A percentile compares a stretch with the other conserved stretches of the same genome.
These are phyloP conservation scores for Elsinoe arachidis DNA, from an alignment of 2,329 filamentous ascomycete genomes.

Conservation along the genomic window DNA sequence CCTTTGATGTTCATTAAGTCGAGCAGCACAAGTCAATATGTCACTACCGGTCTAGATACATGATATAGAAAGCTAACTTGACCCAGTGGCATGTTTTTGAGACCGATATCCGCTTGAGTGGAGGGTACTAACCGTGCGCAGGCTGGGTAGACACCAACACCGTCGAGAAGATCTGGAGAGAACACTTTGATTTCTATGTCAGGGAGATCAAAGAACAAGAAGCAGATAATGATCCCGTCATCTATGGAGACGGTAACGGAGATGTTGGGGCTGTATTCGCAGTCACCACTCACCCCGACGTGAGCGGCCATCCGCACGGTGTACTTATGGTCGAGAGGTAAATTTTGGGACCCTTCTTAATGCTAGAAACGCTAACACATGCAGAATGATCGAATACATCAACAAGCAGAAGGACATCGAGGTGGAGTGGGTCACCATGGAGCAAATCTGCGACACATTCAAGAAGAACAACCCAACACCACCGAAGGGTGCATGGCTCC, in stretches of 20 bases:
- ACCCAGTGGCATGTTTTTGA: conserved; percentile 18
- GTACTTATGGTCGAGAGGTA: conserved; percentile 64
- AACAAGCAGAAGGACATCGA: conserved; percentile 47
- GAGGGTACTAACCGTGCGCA: neutral
- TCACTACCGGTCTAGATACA: too few relatives aligned
- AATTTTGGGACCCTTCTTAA: neutral
- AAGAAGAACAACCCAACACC: conserved; percentile 52
- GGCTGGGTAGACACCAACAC: conserved; percentile 29
- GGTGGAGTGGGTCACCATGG: conserved; percentile 63
- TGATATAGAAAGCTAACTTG: too few relatives aligned
- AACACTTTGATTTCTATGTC: conserved; percentile 67
- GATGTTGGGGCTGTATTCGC: conserved; percentile 52
- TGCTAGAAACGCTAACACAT: neutral
- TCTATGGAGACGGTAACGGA: neutral
- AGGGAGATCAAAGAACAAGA: conserved; percentile 60
- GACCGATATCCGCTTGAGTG: neutral
- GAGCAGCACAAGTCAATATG: too few relatives aligned
- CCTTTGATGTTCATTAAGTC: conserved; percentile 41
- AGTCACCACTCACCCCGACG: conserved; percentile 68
- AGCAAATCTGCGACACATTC: conserved; percentile 64
- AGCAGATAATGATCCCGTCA: neutral
- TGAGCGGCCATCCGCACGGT: conserved; percentile 62
- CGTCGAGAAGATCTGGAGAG: conserved; percentile 58
- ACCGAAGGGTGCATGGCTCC: conserved; percentile 52
- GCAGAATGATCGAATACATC: conserved; percentile 56